Evolutionary conservation across 140 eudicot genomes (phyloP).

Genomic region (Anethum foeniculum): DNA sequence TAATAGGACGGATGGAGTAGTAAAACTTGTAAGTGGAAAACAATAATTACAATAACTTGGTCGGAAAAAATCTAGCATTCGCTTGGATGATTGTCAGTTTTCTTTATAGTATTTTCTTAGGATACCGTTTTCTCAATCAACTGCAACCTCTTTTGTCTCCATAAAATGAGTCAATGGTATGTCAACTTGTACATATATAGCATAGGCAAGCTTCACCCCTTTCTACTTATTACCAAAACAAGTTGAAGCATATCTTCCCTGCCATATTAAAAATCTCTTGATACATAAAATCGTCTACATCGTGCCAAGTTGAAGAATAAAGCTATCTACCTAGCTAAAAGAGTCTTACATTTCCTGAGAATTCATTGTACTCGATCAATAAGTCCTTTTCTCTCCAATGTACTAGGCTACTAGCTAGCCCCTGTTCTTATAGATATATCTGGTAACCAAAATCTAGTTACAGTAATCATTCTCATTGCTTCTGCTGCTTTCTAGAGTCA

Average conservation of each 20-base stretch:
- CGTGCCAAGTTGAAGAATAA: too few relatives aligned
- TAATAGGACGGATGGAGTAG: too few relatives aligned
- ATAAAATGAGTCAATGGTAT: not conserved
- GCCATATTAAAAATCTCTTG: not conserved
- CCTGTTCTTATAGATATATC: not conserved
- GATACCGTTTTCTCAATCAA: conserved; percentile 12
- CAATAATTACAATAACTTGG: not conserved
- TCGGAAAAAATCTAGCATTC: conserved; percentile 2
- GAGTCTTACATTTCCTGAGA: not conserved
- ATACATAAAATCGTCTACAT: not conserved
- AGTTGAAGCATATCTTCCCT: not conserved
- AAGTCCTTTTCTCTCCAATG: not conserved
- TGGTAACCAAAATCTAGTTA: not conserved
- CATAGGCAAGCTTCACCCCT: not conserved
- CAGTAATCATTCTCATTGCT: not conserved
- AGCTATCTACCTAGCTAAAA: not conserved
- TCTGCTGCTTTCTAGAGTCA: not conserved
- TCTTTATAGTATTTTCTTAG: not conserved
- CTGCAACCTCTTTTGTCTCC: conserved; percentile 1
- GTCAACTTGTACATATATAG: too few relatives aligned
- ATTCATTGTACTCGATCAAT: not conserved
- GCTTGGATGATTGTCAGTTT: not conserved
- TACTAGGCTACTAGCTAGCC: not conserved
- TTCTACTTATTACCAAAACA: not conserved
- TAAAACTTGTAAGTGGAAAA: not conserved